phyloP scores from a whole-genome alignment of 257 asterid species.

The Asclepias syriaca region DNA sequence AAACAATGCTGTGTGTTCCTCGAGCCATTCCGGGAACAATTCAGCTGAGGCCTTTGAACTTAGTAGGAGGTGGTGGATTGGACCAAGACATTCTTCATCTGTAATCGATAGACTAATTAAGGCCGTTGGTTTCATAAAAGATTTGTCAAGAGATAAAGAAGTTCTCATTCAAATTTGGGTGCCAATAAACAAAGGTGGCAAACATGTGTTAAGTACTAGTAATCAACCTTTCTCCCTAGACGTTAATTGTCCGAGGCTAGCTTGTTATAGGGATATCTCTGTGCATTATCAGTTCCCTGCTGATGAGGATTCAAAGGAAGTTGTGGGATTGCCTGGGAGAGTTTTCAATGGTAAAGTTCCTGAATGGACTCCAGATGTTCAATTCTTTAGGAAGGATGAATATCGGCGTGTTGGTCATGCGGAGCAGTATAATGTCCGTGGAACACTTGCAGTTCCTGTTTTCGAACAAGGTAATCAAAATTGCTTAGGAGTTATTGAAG shows the following conservation, averaged over 20 bases:
- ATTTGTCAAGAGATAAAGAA: constrained; percentile 44
- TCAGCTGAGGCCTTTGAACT: constrained; percentile 31
- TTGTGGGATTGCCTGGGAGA: constrained; percentile 79
- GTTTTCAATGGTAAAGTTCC: constrained; percentile 73
- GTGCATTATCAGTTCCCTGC: constrained; percentile 62
- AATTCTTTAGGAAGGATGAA: constrained; percentile 65
- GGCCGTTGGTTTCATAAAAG: constrained; percentile 55
- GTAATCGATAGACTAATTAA: constrained; percentile 62
- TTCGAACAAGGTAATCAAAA: constrained; percentile 71
- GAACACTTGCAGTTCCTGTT: constrained; percentile 84
- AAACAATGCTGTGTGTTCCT: constrained; percentile 18
- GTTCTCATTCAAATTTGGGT: constrained; percentile 88
- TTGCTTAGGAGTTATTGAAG: constrained; percentile 91
- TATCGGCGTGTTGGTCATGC: constrained; percentile 77
- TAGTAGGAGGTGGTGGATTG: constrained; percentile 64
- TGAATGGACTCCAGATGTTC: constrained; percentile 97
- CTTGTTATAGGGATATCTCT: constrained; percentile 67
- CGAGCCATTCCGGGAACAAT: constrained; percentile 23
- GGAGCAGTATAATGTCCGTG: constrained; percentile 65
- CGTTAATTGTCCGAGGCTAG: constrained; percentile 58
- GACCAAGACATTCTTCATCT: constrained; percentile 51
- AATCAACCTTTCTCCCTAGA: constrained; percentile 61
- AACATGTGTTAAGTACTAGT: constrained; percentile 62
- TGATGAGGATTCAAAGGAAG: constrained; percentile 58
- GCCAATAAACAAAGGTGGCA: constrained; percentile 59